Base-by-base conservation (phyloP, 139 green algal genomes). In the Chlamydomonas sp. region DNA sequence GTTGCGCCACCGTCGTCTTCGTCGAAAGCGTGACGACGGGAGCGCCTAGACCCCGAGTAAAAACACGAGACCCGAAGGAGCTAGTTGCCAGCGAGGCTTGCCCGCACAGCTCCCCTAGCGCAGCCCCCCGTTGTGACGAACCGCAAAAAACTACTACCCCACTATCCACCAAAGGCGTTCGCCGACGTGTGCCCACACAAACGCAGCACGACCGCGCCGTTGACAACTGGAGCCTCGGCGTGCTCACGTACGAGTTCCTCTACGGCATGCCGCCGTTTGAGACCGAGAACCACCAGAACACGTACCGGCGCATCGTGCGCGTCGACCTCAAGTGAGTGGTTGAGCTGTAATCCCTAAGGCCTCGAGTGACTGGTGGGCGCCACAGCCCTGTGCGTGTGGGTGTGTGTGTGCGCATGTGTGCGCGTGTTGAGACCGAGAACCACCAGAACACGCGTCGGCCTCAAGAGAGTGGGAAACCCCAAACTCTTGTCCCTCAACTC, bases 171-270 rank as follows among this genome's bases (percentile, higher is more conserved):
- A n/a, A n/a, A 50, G 10, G 43, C 43, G 10, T n/a, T 50, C 10
- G 10, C 43, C 43, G 10, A 50, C 16, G 43, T n/a, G 10, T 16
- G 43, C 43, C 16, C 10, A 50, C 43, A 50, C 16, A 16, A 16
- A n/a, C 10, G 10, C 43, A n/a, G n/a, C n/a, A n/a, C n/a, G 83
- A 89, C 64, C 20, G 77, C 57, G n/a, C 54, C 13, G 86, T 98
- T 57, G 95, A 99, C 79, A 83, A 97, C 57, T 99, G 94, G 94
- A 90, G 83, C 50, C 76, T 97, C 62, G 95, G 95, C 34, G 91
- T 99, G 72, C 86, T 99, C 33, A 86, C 81, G 58, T 99, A 96
- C 73, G 95, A 99, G 85, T 98, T 99, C 76, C 78, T 99, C 50
- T 91, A 84, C 47, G 95, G 95, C 30, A 39, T 70, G 13, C 89